These are phyloP conservation scores for Lophiotrema nucula DNA, from an alignment of 495 filamentous ascomycete species.

Conservation along the genomic window DNA sequence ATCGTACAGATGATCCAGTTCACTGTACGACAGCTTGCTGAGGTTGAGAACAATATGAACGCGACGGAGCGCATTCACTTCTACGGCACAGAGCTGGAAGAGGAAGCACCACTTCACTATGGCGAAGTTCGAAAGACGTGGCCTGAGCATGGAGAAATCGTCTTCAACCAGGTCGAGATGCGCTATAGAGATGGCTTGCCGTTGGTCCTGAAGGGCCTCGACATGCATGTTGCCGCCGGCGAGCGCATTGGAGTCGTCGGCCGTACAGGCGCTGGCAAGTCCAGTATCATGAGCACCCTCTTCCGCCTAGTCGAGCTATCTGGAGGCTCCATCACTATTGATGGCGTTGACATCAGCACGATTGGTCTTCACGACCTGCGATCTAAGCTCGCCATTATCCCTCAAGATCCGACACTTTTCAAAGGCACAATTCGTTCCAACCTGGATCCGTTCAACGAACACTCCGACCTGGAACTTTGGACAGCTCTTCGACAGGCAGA, in stretches of 20 bases:
- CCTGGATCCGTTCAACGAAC: conserved; percentile 87
- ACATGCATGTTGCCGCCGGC: conserved; percentile 74
- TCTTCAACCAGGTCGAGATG: conserved; percentile 85
- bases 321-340: conserved; percentile 80
- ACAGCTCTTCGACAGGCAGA: conserved; percentile 78
- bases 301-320: conserved; percentile 88
- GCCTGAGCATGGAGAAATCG: conserved; percentile 82
- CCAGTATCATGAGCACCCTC: conserved; percentile 86
- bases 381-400: conserved; percentile 88
- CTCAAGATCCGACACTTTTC: conserved; percentile 95
- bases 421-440: conserved; percentile 86
- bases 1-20: conserved; percentile 98
- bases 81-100: conserved; percentile 82
- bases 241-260: conserved; percentile 94
- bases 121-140: conserved; percentile 64
- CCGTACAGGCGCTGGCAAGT: conserved; percentile 91
- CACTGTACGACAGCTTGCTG: conserved; percentile 88
- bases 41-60: conserved; percentile 98
- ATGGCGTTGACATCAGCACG: conserved; percentile 82
- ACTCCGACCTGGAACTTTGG: conserved; percentile 86
- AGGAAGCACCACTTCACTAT: conserved; percentile 79
- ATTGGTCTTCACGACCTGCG: conserved; percentile 85
- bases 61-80: conserved; percentile 90
- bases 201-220: conserved; percentile 75
- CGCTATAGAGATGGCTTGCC: conserved; percentile 82